Evolutionary conservation across 768 basidiomycete genomes (phyloP).

Genomic region (Collybia sp.): DNA sequence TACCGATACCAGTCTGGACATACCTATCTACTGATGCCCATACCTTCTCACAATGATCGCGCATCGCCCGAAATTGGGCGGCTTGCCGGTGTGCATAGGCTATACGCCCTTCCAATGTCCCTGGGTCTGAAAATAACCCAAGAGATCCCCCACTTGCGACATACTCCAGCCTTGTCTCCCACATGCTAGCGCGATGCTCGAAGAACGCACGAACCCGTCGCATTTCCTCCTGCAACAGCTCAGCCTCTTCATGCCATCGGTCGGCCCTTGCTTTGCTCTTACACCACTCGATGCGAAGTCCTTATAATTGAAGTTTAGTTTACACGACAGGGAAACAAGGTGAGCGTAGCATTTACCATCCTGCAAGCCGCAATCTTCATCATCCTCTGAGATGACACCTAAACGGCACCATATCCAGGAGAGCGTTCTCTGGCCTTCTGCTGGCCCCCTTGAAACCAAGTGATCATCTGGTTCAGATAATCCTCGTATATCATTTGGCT

Average conservation of each 20-base stretch:
- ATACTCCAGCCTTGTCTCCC: neutral
- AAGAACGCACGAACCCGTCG: too few relatives aligned
- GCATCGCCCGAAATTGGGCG: too few relatives aligned
- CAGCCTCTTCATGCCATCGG: conserved; percentile 4
- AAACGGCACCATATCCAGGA: too few relatives aligned
- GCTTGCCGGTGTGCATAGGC: neutral
- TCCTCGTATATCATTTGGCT: conserved; percentile 1
- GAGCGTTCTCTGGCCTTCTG: neutral
- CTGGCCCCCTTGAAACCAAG: too few relatives aligned
- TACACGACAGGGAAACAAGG: neutral
- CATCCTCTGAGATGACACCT: too few relatives aligned
- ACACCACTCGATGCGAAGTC: conserved; percentile 1
- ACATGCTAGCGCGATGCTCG: too few relatives aligned
- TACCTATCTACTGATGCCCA: neutral
- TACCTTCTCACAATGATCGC: neutral
- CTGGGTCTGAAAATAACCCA: too few relatives aligned
- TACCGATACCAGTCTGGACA: neutral
- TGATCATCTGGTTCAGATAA: too few relatives aligned
- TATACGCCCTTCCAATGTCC: neutral
- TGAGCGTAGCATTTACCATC: neutral
- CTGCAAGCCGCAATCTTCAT: neutral
- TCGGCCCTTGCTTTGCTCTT: conserved; percentile 1
- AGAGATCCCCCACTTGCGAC: neutral
- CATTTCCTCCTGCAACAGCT: conserved; percentile 4
- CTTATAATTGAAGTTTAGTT: neutral